A percentile compares a stretch with the other conserved stretches of the same genome.
phyloP scores from a whole-genome alignment of 2,329 filamentous ascomycete species.

The Monosporascus sp. region DNA sequence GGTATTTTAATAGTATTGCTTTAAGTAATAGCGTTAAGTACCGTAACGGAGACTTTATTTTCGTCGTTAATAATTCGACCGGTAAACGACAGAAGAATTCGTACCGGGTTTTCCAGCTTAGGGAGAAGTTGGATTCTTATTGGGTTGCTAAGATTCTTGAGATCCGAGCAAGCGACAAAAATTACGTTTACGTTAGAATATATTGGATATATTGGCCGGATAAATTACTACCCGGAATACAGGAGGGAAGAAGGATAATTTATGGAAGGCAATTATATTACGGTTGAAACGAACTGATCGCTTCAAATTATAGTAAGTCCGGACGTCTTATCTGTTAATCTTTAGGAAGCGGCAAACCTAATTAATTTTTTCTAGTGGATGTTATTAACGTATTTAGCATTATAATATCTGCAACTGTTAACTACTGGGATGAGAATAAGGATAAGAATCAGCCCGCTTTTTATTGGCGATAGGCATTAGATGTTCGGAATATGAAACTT shows the following conservation, averaged over 20 bases:
- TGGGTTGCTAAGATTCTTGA: constrained; percentile 77
- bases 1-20: constrained; percentile 7
- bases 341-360: constrained; percentile 8
- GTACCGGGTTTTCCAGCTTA: constrained; percentile 29
- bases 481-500: constrained; percentile 50
- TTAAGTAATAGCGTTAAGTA: constrained; percentile 54
- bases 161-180: constrained; percentile 63
- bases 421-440: constrained; percentile 67
- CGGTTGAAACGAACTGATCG: constrained; percentile 61
- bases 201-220: constrained; percentile 75
- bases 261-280: constrained; percentile 60
- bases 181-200: constrained; percentile 73
- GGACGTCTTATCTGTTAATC: background rate
- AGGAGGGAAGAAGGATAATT: constrained; percentile 43
- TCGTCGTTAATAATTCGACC: constrained; percentile 52
- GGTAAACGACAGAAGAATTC: constrained; percentile 47
- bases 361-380: constrained; percentile 48
- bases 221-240: constrained; percentile 54
- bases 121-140: constrained; percentile 48
- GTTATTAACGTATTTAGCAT: constrained; percentile 69
- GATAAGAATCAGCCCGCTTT: constrained; percentile 53
- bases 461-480: constrained; percentile 61
- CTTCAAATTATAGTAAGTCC: constrained; percentile 63
- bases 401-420: constrained; percentile 55
- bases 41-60: constrained; percentile 52